phyloP scores from a whole-genome alignment of 345 rosid species.

The Citrus mangshanensis region DNA sequence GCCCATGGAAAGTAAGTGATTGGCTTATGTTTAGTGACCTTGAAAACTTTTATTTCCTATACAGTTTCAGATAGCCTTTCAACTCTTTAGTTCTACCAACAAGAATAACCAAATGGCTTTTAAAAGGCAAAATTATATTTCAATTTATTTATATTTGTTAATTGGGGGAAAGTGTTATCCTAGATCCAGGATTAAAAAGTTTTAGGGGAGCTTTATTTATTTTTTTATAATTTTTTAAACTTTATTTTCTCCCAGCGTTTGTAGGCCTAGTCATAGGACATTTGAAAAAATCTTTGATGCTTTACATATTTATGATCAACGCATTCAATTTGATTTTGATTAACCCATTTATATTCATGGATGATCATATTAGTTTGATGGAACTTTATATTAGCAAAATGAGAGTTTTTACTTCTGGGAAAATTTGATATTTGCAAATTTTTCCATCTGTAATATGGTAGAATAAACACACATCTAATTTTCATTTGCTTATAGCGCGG shows the following conservation, averaged over 20 bases:
- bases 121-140: slow-evolving; percentile 2
- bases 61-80: neutral
- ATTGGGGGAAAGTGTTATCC: neutral
- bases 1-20: slow-evolving; percentile 90
- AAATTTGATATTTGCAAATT: neutral
- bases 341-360: neutral
- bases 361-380: neutral
- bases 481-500: no score
- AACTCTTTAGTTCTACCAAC: neutral
- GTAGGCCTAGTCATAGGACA: neutral
- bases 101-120: neutral
- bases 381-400: neutral
- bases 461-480: neutral
- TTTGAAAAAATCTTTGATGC: neutral
- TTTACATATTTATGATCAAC: neutral
- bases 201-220: neutral
- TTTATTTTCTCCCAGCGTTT: no score
- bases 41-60: neutral
- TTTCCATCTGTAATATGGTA: neutral
- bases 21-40: neutral
- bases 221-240: neutral
- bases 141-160: neutral
- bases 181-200: neutral
- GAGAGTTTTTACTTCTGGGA: neutral
- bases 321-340: neutral